Base-by-base conservation (phyloP, 1,139 yeast genomes). In the Lodderomyces elongisporus region DNA sequence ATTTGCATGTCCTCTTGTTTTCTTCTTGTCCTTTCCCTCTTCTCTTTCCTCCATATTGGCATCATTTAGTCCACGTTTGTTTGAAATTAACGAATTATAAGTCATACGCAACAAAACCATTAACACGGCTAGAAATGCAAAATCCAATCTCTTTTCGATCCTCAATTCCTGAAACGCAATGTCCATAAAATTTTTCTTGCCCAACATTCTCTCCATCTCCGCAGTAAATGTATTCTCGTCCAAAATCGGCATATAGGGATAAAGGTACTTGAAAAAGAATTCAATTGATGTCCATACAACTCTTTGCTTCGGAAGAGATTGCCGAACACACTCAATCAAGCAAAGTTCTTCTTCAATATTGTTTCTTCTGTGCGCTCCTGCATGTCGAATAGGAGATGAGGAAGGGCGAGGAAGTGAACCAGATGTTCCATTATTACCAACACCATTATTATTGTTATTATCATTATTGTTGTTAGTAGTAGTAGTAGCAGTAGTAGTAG, bases 211-310 rank as follows among this genome's bases (percentile, higher is more conserved):
- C 5, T 36, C 33, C 3, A 59, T 45, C 14, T 47, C 53, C 2
- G 14, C 27, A 17, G 44, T 42, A 38, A 62, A 63, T n/a, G 43
- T 35, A 1, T 28, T 42, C 34, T 65, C 66, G 34, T 65, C 69
- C 17, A 65, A 29, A 28, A 54, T 56, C 9, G 72, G 70, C 51
- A 59, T 48, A 37, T 54, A 63, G 5, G 68, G 63, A 38, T 62
- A 65, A 5, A 64, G 35, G 26, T 47, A 43, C 4, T 35, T 30
- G 41, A 66, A 66, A 39, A 52, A 66, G 10, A 56, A 47, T 24
- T 49, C 39, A 13, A 65, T 39, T 24, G 62, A 52, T 21, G 44
- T 49, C 68, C 66, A 60, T 9, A 60, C 43, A 3, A 58, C 60
- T 36, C 46, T 51, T 33, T 51, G 52, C 10, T 52, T 51, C 2